Evolutionary conservation across 371 early-diverging fungal genomes (phyloP).

Genomic region (Rhizopus arrhizus): DNA sequence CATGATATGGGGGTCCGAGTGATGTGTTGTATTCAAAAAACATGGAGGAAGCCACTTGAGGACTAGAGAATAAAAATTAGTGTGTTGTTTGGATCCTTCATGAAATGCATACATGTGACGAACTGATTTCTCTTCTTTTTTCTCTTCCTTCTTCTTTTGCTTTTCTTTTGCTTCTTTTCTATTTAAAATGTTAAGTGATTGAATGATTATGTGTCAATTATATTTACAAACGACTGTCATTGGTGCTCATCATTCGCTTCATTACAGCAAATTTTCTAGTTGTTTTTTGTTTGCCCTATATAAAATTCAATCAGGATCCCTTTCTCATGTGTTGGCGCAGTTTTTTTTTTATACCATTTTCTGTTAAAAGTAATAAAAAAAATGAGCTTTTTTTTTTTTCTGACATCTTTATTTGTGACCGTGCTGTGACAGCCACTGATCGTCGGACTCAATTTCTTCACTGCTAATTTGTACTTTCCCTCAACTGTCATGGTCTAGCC

Average conservation of each 20-base stretch:
- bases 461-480: no score
- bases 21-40: slow-evolving; percentile 97
- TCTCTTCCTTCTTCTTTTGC: slow-evolving; percentile 70
- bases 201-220: background rate
- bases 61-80: slow-evolving; percentile 42
- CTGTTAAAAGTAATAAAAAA: background rate
- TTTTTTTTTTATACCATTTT: background rate
- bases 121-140: slow-evolving; percentile 70
- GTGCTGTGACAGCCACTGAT: no score
- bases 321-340: background rate
- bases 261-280: slow-evolving; percentile 92
- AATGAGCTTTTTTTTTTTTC: no score
- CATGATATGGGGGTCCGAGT: slow-evolving; percentile 97
- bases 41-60: slow-evolving; percentile 92
- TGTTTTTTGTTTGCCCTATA: slow-evolving; percentile 86
- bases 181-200: slow-evolving; percentile 1
- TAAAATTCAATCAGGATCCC: background rate
- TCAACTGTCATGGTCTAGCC: no score
- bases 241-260: slow-evolving; percentile 90
- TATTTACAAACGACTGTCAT: slow-evolving; percentile 81
- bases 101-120: slow-evolving; percentile 73
- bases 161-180: slow-evolving; percentile 83
- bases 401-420: no score
- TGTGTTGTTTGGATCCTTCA: background rate
- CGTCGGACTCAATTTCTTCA: no score